These are phyloP conservation scores for Tricholoma saponaceum DNA, from an alignment of 768 basidiomycete species.

Conservation along the genomic window DNA sequence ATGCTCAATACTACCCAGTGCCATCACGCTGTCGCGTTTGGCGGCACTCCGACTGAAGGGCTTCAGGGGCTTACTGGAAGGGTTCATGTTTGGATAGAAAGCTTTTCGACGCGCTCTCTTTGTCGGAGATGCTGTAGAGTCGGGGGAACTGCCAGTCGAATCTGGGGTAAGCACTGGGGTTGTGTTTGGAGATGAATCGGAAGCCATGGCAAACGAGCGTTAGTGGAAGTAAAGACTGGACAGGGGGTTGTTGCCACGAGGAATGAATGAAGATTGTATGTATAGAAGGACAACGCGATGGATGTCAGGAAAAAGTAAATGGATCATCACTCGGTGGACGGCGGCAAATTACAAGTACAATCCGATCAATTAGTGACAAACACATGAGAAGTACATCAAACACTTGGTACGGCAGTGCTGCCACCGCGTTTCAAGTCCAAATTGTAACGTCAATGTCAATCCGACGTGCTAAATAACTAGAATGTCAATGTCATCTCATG, in stretches of 20 bases:
- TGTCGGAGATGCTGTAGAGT: conserved; percentile 27
- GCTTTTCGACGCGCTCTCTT: conserved; percentile 67
- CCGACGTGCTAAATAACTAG: too few relatives aligned
- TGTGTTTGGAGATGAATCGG: conserved; percentile 42
- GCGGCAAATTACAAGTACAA: neutral
- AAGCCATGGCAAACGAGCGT: conserved; percentile 23
- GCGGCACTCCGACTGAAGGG: conserved; percentile 89
- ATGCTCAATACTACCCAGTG: conserved; percentile 93
- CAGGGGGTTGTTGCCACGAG: neutral
- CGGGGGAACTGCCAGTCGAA: conserved; percentile 20
- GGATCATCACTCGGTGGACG: neutral
- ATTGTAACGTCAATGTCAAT: too few relatives aligned
- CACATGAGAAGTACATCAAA: too few relatives aligned
- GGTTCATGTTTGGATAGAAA: conserved; percentile 72
- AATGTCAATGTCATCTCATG: too few relatives aligned
- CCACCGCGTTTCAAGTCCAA: too few relatives aligned
- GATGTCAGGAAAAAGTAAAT: neutral
- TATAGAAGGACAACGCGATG: neutral
- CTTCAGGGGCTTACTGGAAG: conserved; percentile 69
- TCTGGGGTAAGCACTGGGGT: conserved; percentile 36
- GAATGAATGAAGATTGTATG: neutral
- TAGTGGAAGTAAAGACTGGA: neutral
- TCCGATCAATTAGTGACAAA: neutral
- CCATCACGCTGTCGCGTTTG: conserved; percentile 91
- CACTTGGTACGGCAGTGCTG: too few relatives aligned